Base-by-base conservation (phyloP, 139 green algal genomes). In the Pleodorina starrii region DNA sequence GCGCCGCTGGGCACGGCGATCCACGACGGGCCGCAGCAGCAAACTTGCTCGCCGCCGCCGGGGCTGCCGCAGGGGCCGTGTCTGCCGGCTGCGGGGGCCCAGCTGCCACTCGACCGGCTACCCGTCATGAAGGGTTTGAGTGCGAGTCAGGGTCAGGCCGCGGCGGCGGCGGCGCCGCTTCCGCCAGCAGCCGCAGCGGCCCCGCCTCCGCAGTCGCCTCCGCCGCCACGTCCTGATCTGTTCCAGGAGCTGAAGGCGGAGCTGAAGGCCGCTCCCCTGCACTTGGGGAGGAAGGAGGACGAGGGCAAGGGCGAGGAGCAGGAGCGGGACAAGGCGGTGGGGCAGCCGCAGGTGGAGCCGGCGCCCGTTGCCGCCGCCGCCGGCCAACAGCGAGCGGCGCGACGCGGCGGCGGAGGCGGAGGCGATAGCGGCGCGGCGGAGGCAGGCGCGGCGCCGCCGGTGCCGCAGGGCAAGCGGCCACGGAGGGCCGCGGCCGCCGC, bases 381-480 rank as follows among this genome's bases (percentile, higher is more conserved):
- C 5, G 9, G n/a, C n/a, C n/a, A n/a, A n/a, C n/a, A n/a, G n/a
- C n/a, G n/a, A n/a, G n/a, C n/a, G n/a, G n/a, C n/a, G n/a, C 14
- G 50, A 16, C 69, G 36, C 66, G 71, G 71, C 9, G 7, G 71
- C 36, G 36, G 11, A 50, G 38, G 25, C 5, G 40, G 38, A 79
- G 36, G 71, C 2, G 6, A n/a, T 6, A 38, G 19, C 40, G 40
- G 2, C 7, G 75, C 23, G 46, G 44, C 27, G 12, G 46, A 40
- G 38, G 69, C 38, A 60, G 42, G 23, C 7, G 72, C 44, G 12
- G 75, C 36, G 35, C 35, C 54, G 35, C 32, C 23, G 40, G 80
- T 81, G 80, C 66, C 51, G 63, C 75, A 25, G 36, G 2, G 43
- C 17, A 84, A 87, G 78, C 60, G 68, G 29, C 57, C 35, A 9